phyloP scores from a whole-genome alignment of 1,284 basidiomycete genomes.

The Ustilago bromivora region DNA sequence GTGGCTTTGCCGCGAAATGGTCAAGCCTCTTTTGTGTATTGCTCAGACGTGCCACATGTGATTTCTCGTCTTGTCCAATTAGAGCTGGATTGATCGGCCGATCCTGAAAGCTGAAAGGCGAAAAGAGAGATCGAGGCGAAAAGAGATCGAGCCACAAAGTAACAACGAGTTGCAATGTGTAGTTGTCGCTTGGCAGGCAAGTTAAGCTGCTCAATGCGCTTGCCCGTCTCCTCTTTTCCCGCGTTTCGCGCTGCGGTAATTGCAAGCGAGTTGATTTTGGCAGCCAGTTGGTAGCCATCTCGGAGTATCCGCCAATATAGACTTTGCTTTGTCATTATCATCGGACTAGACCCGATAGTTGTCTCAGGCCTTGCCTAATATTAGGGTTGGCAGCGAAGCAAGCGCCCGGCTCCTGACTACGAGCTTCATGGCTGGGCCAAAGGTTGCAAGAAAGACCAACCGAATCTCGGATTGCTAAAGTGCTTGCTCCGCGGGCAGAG shows the following conservation, averaged over 20 bases:
- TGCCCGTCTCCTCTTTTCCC: background rate
- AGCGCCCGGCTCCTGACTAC: no score
- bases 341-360: background rate
- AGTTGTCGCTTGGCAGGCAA: background rate
- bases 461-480: background rate
- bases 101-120: background rate
- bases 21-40: background rate
- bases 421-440: background rate
- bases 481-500: background rate
- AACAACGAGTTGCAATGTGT: background rate
- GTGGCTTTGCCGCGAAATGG: background rate
- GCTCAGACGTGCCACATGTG: background rate
- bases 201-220: background rate
- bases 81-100: background rate
- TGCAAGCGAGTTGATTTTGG: constrained; percentile 2
- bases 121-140: no score
- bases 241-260: background rate
- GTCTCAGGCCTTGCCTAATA: background rate
- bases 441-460: background rate
- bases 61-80: background rate
- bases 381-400: background rate
- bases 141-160: no score
- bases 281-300: background rate
- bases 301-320: background rate
- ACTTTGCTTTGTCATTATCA: background rate